Base-by-base conservation (phyloP, 2,329 filamentous ascomycete species). In the Mycosphaerella sp. region DNA sequence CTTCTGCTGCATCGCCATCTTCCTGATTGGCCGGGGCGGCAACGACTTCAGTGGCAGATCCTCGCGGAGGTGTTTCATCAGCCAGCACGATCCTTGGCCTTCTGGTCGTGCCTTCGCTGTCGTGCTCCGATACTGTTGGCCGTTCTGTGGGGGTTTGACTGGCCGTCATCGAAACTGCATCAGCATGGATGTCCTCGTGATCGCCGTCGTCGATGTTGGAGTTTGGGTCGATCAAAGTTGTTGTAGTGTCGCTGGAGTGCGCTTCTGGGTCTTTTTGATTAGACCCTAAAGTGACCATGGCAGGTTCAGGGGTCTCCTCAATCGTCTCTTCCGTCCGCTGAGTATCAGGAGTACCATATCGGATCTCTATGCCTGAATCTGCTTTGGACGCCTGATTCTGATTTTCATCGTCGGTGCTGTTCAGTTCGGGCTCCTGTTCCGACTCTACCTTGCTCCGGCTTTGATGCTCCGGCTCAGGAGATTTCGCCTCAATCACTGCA, bases 321-420 rank as follows among this genome's bases (percentile, higher is more conserved):
- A 49, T 46, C 12, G 43, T 49, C 30, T 57, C 45, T 14, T 50
- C 50, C 7, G 50, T 54, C 21, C 47, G 44, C 42, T 54, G 49
- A 5, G 50, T 48, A 41, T 56, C 50, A n/a, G 44, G 50, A 10
- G 51, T 49, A 12, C 57, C 53, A 34, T 63, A 60, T 41, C 80
- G 75, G 51, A 82, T 71, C 25, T 73, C 76, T 53, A 80, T 73
- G 10, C 73, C 79, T 35, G 80, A 80, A 59, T 82, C 81, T 18
- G 75, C 70, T 52, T 78, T 76, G 18, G 73, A 69, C 2, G 70
- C 68, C 25, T 59, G 48, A 8, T 56, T 44, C 17, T 59, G 53
- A n/a, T 37, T 53, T 16, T 58, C 54, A 28, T 61, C 56, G 40
- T 55, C 56, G 30, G 54, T 54, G 37, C 41, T 49, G 27, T 44